These are phyloP conservation scores for Penicillium tannophilum DNA, from an alignment of 495 filamentous ascomycete genomes.

Conservation along the genomic window DNA sequence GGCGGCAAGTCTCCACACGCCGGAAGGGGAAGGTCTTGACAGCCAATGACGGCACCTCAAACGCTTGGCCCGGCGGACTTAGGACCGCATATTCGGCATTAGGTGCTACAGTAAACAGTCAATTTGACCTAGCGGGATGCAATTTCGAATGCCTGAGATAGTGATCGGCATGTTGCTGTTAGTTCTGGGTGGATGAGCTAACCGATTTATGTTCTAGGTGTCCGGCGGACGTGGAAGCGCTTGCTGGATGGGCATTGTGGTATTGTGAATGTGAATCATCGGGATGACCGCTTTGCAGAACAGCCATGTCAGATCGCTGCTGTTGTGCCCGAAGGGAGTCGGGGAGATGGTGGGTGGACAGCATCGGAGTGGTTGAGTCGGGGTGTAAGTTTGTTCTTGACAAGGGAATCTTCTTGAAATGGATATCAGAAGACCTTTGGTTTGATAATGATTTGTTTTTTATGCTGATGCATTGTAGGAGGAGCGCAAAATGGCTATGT, in stretches of 20 bases:
- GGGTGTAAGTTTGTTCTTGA: conserved; percentile 41
- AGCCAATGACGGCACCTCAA: conserved; percentile 28
- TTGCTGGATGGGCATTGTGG: conserved; percentile 80
- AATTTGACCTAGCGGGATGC: neutral
- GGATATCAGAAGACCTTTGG: too few species aligned
- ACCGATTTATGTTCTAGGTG: conserved; percentile 47
- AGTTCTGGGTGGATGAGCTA: neutral
- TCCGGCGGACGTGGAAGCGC: conserved; percentile 75
- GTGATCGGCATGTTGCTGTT: neutral
- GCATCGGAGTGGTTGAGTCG: conserved; percentile 74
- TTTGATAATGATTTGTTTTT: conserved; percentile 4
- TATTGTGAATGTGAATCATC: conserved; percentile 66
- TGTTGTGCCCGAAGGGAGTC: conserved; percentile 66
- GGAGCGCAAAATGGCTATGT: conserved; percentile 84
- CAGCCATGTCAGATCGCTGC: conserved; percentile 86
- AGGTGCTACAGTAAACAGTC: neutral
- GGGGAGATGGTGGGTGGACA: conserved; percentile 65
- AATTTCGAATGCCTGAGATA: neutral
- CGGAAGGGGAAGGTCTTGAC: conserved; percentile 32
- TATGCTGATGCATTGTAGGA: conserved; percentile 48
- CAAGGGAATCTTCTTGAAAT: neutral
- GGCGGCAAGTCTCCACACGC: conserved; percentile 18
- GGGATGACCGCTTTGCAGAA: conserved; percentile 60
- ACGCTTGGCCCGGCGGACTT: conserved; percentile 8
- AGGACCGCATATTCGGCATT: conserved; percentile 1